phyloP scores from a whole-genome alignment of 257 asterid species.

The Verbena officinalis region DNA sequence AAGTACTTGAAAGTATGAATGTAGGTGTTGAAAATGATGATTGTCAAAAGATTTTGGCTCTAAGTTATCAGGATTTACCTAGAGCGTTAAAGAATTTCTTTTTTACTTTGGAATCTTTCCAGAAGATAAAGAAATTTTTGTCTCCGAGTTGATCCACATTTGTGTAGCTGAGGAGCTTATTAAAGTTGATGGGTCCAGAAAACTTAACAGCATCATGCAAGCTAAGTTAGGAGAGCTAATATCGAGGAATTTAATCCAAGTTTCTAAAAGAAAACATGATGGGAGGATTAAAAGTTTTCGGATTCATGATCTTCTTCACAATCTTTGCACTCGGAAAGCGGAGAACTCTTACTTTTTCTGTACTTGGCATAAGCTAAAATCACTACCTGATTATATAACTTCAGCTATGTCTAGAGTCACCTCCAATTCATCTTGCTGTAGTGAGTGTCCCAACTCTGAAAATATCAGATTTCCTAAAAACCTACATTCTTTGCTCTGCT shows the following conservation, averaged over 20 bases:
- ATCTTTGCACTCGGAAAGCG: not conserved
- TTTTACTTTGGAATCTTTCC: conserved; percentile 4
- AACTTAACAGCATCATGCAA: not conserved
- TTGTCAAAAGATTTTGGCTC: not conserved
- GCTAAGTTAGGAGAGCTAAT: not conserved
- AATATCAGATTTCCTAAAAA: not conserved
- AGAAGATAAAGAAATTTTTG: not conserved
- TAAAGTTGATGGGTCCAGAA: not conserved
- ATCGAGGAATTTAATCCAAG: not conserved
- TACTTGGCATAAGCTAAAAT: not conserved
- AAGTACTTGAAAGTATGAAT: not conserved
- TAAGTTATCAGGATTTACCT: conserved; percentile 5
- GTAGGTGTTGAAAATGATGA: not conserved
- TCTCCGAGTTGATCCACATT: not conserved
- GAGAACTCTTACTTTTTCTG: not conserved
- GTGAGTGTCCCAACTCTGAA: not conserved
- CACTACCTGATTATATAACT: no score
- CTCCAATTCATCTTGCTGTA: not conserved
- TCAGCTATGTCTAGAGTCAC: not conserved
- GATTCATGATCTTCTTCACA: conserved; percentile 10
- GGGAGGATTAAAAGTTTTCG: conserved; percentile 6
- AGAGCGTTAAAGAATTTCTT: not conserved
- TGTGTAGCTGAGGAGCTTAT: not conserved
- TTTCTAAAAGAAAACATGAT: not conserved
- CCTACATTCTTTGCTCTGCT: not conserved